These are phyloP conservation scores for Cercospora janseana DNA, from an alignment of 2,329 filamentous ascomycete species.

Conservation along the genomic window DNA sequence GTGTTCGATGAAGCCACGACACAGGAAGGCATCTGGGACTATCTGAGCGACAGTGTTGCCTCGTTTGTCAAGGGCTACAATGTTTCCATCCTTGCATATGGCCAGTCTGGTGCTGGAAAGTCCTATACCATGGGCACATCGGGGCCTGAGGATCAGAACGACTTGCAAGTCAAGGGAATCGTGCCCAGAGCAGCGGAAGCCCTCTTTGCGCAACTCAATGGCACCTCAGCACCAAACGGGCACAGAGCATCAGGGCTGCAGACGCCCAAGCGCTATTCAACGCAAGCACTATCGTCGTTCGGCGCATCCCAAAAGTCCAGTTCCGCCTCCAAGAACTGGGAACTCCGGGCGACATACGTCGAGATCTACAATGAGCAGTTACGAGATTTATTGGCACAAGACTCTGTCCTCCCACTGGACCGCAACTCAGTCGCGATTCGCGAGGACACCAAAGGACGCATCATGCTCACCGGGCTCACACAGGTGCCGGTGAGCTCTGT, in stretches of 20 bases:
- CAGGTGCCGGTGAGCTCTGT: slow-evolving; percentile 87
- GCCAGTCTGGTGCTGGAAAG: slow-evolving; percentile 95
- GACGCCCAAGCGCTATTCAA: slow-evolving; percentile 75
- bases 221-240: slow-evolving; percentile 50
- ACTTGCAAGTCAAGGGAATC: slow-evolving; percentile 64
- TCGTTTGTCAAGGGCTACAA: slow-evolving; percentile 97
- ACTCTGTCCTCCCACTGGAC: slow-evolving; percentile 66
- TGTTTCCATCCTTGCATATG: slow-evolving; percentile 94
- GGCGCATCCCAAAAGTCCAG: slow-evolving; percentile 43
- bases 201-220: slow-evolving; percentile 82
- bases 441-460: slow-evolving; percentile 91
- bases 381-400: slow-evolving; percentile 81
- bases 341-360: slow-evolving; percentile 72
- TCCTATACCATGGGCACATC: slow-evolving; percentile 99
- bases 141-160: slow-evolving; percentile 63
- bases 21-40: slow-evolving; percentile 92
- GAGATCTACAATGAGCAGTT: slow-evolving; percentile 97
- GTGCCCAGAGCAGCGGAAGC: slow-evolving; percentile 84
- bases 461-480: slow-evolving; percentile 84
- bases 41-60: slow-evolving; percentile 82
- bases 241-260: slow-evolving; percentile 68
- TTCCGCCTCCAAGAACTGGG: slow-evolving; percentile 72
- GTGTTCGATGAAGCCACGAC: slow-evolving; percentile 81
- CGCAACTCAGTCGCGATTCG: slow-evolving; percentile 82
- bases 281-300: slow-evolving; percentile 52